These are phyloP conservation scores for Isatis tinctoria DNA, from an alignment of 345 rosid genomes.

Conservation along the genomic window DNA sequence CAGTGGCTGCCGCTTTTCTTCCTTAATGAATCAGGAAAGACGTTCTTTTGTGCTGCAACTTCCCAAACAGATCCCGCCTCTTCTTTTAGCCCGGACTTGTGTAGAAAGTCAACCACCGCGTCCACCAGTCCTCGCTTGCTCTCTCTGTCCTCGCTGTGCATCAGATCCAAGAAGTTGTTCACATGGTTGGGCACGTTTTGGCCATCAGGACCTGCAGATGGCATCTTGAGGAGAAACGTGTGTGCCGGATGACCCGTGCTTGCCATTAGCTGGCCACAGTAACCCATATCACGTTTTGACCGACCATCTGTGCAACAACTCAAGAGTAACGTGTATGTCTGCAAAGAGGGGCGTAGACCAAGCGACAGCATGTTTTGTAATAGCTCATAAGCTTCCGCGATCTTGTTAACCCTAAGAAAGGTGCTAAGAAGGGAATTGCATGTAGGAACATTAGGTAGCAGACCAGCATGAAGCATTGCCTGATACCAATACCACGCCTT, in stretches of 20 bases:
- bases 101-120: conserved; percentile 84
- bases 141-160: conserved; percentile 97
- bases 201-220: conserved; percentile 84
- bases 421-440: conserved; percentile 93
- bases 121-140: conserved; percentile 95
- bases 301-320: conserved; percentile 84
- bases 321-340: conserved; percentile 84
- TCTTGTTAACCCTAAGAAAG: conserved; percentile 63
- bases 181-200: conserved; percentile 77
- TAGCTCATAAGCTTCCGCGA: conserved; percentile 69
- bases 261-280: conserved; percentile 73
- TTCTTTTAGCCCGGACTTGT: conserved; percentile 87
- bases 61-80: conserved; percentile 96
- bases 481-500: conserved; percentile 89
- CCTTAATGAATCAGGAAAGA: conserved; percentile 76
- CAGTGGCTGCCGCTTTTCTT: conserved; percentile 78
- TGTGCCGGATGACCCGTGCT: conserved; percentile 85
- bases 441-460: conserved; percentile 91
- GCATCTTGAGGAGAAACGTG: conserved; percentile 68
- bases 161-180: conserved; percentile 67
- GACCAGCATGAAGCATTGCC: conserved; percentile 70
- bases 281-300: conserved; percentile 64
- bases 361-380: conserved; percentile 66
- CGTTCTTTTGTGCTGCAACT: conserved; percentile 76
- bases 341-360: conserved; percentile 70